phyloP scores from a whole-genome alignment of 2,329 filamentous ascomycete genomes.

The Aspergillus neotritici region DNA sequence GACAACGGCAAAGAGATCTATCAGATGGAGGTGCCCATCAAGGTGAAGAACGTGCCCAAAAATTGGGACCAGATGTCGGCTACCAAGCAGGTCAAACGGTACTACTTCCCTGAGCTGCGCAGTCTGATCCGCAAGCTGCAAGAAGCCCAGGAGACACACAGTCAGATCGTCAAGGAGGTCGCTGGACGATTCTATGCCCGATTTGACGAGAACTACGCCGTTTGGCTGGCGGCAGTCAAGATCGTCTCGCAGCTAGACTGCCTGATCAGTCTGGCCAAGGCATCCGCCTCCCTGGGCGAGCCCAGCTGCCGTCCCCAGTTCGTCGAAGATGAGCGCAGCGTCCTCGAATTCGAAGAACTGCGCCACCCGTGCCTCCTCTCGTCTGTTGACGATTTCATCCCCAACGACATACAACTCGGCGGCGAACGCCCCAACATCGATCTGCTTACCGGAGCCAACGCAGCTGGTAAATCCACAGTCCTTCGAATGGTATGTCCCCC shows the following conservation, averaged over 20 bases:
- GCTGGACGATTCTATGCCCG: conserved; percentile 74
- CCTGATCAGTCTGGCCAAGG: conserved; percentile 84
- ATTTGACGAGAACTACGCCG: conserved; percentile 80
- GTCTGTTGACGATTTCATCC: conserved; percentile 88
- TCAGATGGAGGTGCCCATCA: conserved; percentile 82
- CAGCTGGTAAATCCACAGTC: conserved; percentile 93
- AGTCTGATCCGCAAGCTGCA: conserved; percentile 79
- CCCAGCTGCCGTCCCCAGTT: conserved; percentile 88
- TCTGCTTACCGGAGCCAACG: conserved; percentile 90
- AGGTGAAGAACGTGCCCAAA: conserved; percentile 74
- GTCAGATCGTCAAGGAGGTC: conserved; percentile 83
- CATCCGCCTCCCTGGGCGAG: conserved; percentile 74
- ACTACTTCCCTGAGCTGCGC: conserved; percentile 82
- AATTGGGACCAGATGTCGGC: conserved; percentile 96
- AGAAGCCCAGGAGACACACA: conserved; percentile 89
- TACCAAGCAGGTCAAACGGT: conserved; percentile 82
- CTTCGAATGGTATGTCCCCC: conserved; percentile 72
- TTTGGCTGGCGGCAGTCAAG: conserved; percentile 84
- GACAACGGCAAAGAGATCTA: conserved; percentile 97
- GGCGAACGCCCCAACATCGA: conserved; percentile 78
- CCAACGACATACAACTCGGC: conserved; percentile 85
- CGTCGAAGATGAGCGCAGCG: conserved; percentile 73
- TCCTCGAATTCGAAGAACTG: conserved; percentile 87
- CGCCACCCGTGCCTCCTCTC: conserved; percentile 92
- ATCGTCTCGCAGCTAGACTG: conserved; percentile 92